A percentile compares a stretch with the other conserved stretches of the same genome.
Evolutionary conservation across 306 rosid species (phyloP).

Genomic region (Trifolium repens): DNA sequence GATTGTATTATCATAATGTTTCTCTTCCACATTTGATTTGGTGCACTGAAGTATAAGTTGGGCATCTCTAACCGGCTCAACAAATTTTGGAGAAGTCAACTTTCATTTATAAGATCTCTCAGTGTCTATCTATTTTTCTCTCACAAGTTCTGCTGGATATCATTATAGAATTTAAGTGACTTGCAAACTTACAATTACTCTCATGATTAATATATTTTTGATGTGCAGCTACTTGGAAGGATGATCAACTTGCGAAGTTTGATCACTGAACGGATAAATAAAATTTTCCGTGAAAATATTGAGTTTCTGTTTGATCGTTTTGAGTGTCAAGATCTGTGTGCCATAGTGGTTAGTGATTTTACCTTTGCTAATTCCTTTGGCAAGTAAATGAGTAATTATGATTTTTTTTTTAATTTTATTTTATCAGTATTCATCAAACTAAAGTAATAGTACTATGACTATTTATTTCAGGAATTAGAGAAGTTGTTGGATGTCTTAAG

Average conservation of each 20-base stretch:
- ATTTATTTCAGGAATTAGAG: constrained; percentile 82
- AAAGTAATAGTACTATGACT: constrained; percentile 22
- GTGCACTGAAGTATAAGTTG: constrained; percentile 25
- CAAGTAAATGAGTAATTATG: neutral
- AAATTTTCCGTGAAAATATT: constrained; percentile 84
- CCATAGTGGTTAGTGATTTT: constrained; percentile 76
- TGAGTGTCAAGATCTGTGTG: constrained; percentile 97
- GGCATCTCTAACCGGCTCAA: constrained; percentile 22
- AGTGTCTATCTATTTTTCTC: constrained; percentile 17
- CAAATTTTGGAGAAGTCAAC: constrained; percentile 15
- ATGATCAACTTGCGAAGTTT: constrained; percentile 84
- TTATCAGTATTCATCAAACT: constrained; percentile 32
- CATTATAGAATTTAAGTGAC: constrained; percentile 10
- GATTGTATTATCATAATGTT: constrained; percentile 20
- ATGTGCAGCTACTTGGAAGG: constrained; percentile 90
- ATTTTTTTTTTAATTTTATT: neutral
- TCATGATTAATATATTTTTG: constrained; percentile 36
- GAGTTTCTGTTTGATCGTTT: constrained; percentile 97
- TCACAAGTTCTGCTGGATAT: constrained; percentile 11
- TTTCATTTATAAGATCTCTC: constrained; percentile 24
- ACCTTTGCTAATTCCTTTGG: constrained; percentile 41
- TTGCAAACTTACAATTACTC: neutral
- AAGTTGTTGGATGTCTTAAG: constrained; percentile 79
- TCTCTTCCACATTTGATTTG: constrained; percentile 37
- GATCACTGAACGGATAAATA: constrained; percentile 84